These are phyloP conservation scores for Fragaria vesca DNA, from an alignment of 306 rosid genomes.

Conservation along the genomic window DNA sequence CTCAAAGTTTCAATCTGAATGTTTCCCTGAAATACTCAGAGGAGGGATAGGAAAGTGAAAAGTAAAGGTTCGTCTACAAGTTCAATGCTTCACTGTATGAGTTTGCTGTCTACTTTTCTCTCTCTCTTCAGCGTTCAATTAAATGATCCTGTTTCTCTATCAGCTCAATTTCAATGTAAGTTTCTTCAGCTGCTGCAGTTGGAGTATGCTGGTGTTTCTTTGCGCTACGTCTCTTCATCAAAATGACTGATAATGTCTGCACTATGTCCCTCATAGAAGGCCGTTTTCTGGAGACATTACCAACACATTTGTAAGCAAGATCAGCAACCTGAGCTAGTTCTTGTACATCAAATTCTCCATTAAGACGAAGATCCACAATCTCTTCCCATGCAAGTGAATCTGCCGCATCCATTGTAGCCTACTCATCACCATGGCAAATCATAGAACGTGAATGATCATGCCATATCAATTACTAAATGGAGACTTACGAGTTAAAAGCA, in stretches of 20 bases:
- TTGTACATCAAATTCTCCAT: conserved; percentile 1
- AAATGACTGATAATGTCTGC: conserved; percentile 3
- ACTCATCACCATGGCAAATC: neutral
- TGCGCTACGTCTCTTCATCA: neutral
- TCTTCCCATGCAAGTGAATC: conserved; percentile 12
- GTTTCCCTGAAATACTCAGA: neutral
- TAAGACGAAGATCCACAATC: conserved; percentile 8
- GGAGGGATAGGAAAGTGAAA: neutral
- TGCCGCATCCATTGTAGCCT: conserved; percentile 12
- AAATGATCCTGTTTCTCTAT: neutral
- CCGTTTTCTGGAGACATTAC: neutral
- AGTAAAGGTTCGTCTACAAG: neutral
- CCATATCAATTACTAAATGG: neutral
- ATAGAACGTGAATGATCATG: neutral
- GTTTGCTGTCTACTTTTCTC: neutral
- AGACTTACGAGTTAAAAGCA: neutral
- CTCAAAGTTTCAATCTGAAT: neutral
- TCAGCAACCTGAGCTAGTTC: conserved; percentile 13
- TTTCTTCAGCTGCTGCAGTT: conserved; percentile 12
- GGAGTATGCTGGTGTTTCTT: neutral
- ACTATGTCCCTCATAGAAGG: conserved; percentile 16
- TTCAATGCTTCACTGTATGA: neutral
- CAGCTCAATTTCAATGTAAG: conserved; percentile 4
- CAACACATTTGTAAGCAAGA: conserved; percentile 12
- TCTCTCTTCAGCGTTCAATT: conserved; percentile 14